Evolutionary conservation across 2,329 filamentous ascomycete genomes (phyloP).

Genomic region (Penicillium frequentans): DNA sequence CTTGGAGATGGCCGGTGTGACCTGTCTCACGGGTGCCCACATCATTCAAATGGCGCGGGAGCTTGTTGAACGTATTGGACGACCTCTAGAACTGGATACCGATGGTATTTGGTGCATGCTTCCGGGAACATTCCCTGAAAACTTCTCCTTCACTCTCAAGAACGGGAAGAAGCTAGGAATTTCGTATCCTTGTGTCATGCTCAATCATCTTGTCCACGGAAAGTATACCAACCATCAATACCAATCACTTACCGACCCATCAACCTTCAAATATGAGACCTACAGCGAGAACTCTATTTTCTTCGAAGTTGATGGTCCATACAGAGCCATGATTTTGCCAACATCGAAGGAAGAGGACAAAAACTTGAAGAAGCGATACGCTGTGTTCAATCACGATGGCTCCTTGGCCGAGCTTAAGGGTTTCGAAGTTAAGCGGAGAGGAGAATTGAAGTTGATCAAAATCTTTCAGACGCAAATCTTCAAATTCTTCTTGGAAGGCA

Average conservation of each 20-base stretch:
- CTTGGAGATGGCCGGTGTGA: conserved; percentile 98
- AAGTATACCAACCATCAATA: conserved; percentile 98
- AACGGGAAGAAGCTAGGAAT: conserved; percentile 96
- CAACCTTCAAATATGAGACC: conserved; percentile 87
- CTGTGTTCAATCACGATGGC: conserved; percentile 97
- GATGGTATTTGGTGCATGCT: conserved; percentile 99
- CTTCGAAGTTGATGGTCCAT: conserved; percentile 97
- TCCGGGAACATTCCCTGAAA: conserved; percentile 92
- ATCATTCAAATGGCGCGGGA: conserved; percentile 97
- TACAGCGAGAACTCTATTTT: conserved; percentile 99
- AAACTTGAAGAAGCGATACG: conserved; percentile 98
- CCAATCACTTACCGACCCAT: conserved; percentile 78
- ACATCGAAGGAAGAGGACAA: conserved; percentile 99
- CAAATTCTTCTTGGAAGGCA: conserved; percentile 96
- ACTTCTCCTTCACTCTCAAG: conserved; percentile 90
- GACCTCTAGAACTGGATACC: conserved; percentile 91
- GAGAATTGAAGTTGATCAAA: conserved; percentile 98
- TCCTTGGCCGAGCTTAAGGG: conserved; percentile 94
- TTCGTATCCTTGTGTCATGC: conserved; percentile 97
- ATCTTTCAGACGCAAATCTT: conserved; percentile 99
- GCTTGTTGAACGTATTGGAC: conserved; percentile 87
- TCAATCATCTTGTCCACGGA: conserved; percentile 94
- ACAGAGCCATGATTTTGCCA: conserved; percentile 94
- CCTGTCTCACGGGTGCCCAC: conserved; percentile 89
- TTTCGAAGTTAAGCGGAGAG: conserved; percentile 95